phyloP scores from a whole-genome alignment of 2,329 filamentous ascomycete species.

The Aureobasidium sp. region DNA sequence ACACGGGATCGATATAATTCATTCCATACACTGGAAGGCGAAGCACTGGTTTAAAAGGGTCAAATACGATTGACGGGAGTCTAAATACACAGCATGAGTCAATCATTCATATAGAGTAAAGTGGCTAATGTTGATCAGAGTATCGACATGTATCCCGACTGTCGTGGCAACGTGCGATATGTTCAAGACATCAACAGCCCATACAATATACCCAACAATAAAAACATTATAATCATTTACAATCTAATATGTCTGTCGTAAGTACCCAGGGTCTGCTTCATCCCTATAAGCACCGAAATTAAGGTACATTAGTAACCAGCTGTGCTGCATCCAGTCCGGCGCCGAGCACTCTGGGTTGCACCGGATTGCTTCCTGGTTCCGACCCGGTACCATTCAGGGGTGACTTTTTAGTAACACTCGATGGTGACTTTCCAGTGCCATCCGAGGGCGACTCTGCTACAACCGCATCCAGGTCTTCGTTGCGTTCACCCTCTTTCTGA shows the following conservation, averaged over 20 bases:
- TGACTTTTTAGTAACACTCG: neutral
- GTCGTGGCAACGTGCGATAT: neutral
- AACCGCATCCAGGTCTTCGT: slow-evolving; percentile 5
- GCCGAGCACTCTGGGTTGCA: neutral
- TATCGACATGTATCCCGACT: neutral
- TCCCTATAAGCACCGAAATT: neutral
- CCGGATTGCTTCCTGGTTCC: neutral
- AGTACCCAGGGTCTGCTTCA: neutral
- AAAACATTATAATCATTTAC: slow-evolving; percentile 8
- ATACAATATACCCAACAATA: neutral
- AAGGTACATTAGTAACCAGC: neutral
- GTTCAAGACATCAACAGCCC: neutral
- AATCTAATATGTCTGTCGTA: neutral
- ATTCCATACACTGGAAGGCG: too few relatives aligned
- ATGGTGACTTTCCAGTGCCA: neutral
- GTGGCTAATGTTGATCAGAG: neutral
- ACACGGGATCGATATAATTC: too few relatives aligned
- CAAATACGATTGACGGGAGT: neutral
- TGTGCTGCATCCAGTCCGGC: neutral
- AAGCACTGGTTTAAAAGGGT: neutral
- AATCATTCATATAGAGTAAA: neutral
- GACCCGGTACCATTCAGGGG: neutral
- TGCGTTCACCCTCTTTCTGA: slow-evolving; percentile 9
- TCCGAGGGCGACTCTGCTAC: neutral
- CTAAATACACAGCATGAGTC: too few relatives aligned